Evolutionary conservation across 2,329 filamentous ascomycete genomes (phyloP), one percentile per base, ranked within the genome.

Genomic region (Fusarium sp.): DNA sequence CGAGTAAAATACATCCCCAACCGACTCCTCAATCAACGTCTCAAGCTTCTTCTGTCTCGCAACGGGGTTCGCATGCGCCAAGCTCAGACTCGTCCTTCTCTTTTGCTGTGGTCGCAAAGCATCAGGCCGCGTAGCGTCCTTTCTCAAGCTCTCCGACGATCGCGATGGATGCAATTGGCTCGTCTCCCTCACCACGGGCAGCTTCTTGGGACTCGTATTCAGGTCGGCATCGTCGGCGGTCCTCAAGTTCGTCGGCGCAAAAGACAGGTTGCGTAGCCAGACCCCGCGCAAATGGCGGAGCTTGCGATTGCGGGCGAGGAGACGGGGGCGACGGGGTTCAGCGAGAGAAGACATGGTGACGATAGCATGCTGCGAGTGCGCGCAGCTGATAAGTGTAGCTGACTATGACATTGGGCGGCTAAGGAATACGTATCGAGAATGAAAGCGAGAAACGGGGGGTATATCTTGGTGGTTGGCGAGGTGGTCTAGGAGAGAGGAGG

Each of bases 1-100:
- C 4, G 94, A 94, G 82, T 97, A 97, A 87, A 97, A 98, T 18
- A 92, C 92, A 83, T 98, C 93, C n/a, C 92, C 94, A 83, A 97
- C 92, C 61, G 91, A 88, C 76, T 88, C 90, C 62, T 92, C 90
- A 31, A 93, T 90, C 9, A 94, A 89, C 74, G 92, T 88, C 81
- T 97, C 93, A 48, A 98, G 85, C 80, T 92, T 92, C 82, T 91
- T 91, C 85, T 98, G 95, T 64, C 95, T 83, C 29, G 85, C 84
- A 5, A 83, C 71, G 0, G 87, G 87, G 57, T 79, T 88, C 16
- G 83, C 82, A 50, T 85, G 84, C 61, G 84, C 84, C n/a, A 89
- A 78, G 52, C 84, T 87, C 33, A 87, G 83, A 79, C 88, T 89
- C 37, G 86, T 85, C 56, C 86, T 82, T 2, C 88, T 84, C n/a